phyloP scores from a whole-genome alignment of 495 filamentous ascomycete genomes.

The Amorphotheca resinae region DNA sequence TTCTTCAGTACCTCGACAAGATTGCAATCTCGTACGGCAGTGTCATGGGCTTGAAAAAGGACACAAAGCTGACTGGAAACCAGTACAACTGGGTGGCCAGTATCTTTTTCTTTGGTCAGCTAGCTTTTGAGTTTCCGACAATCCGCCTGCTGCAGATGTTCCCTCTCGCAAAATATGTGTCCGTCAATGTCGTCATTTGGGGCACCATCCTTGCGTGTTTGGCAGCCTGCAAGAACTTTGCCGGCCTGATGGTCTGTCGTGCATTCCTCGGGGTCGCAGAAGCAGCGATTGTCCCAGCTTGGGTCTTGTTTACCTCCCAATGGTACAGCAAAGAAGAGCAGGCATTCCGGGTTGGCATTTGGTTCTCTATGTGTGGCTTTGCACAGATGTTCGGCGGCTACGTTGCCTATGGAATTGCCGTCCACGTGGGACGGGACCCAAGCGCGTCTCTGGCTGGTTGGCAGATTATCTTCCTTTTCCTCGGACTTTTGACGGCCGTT shows the following conservation, averaged over 20 bases:
- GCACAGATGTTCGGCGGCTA: not conserved
- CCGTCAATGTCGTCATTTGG: conserved; percentile 44
- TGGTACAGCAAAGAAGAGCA: not conserved
- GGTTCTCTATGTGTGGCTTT: not conserved
- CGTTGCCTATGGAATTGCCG: not conserved
- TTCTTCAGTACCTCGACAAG: conserved; percentile 53
- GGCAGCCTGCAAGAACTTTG: not conserved
- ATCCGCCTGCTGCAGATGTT: conserved; percentile 40
- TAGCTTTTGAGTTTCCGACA: conserved; percentile 36
- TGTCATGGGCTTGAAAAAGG: conserved; percentile 33
- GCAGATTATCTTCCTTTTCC: not conserved
- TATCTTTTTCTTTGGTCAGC: conserved; percentile 51
- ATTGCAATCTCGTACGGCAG: conserved; percentile 48
- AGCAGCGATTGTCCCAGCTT: conserved; percentile 29
- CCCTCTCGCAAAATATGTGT: conserved; percentile 38
- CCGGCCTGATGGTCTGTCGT: conserved; percentile 30
- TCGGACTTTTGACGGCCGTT: not conserved
- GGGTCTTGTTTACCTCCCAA: conserved; percentile 22
- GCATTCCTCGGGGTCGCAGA: conserved; percentile 50
- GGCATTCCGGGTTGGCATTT: not conserved
- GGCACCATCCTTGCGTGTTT: conserved; percentile 21
- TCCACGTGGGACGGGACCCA: too few species aligned
- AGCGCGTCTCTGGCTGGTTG: not conserved
- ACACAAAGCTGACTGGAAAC: not conserved
- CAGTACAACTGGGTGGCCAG: conserved; percentile 18